Conservation (phyloP, 176 grass and related monocot genomes). For the Eleusine coracana region DNA sequence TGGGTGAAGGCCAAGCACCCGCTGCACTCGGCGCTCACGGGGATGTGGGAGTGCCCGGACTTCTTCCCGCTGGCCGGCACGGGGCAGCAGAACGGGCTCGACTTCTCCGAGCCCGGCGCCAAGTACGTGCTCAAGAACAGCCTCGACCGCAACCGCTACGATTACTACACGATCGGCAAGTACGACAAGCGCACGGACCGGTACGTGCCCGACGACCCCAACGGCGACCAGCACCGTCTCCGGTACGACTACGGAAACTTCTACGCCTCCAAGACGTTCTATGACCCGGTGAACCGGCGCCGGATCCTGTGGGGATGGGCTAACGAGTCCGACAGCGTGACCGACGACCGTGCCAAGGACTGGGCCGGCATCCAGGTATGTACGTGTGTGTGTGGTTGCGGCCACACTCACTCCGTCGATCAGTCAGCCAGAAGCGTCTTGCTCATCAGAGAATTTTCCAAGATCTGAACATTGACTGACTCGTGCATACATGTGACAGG, state of each 20-base stretch:
- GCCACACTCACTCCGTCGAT: background rate
- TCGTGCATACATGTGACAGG: background rate
- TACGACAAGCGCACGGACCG: slow-evolving; percentile 6
- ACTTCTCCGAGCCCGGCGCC: background rate
- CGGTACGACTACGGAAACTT: slow-evolving; percentile 76
- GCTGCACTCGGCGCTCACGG: slow-evolving; percentile 10
- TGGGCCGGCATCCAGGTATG: background rate
- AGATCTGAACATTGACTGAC: background rate
- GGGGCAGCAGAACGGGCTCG: background rate
- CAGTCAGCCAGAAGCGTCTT: background rate
- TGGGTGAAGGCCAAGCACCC: slow-evolving; percentile 7
- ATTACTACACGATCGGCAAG: slow-evolving; percentile 8
- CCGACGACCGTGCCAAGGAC: background rate
- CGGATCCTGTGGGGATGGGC: slow-evolving; percentile 64
- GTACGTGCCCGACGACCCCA: slow-evolving; percentile 46
- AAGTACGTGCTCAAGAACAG: slow-evolving; percentile 14
- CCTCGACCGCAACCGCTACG: background rate
- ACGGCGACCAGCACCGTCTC: slow-evolving; percentile 29
- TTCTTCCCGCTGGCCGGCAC: slow-evolving; percentile 61
- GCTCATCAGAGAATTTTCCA: background rate
- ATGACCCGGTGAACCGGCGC: slow-evolving; percentile 51
- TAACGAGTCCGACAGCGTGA: slow-evolving; percentile 52
- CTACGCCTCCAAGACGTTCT: slow-evolving; percentile 81
- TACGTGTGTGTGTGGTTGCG: background rate
- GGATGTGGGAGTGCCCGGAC: slow-evolving; percentile 93